Conservation (phyloP, 768 basidiomycete genomes). For the Boletus rex-veris region DNA sequence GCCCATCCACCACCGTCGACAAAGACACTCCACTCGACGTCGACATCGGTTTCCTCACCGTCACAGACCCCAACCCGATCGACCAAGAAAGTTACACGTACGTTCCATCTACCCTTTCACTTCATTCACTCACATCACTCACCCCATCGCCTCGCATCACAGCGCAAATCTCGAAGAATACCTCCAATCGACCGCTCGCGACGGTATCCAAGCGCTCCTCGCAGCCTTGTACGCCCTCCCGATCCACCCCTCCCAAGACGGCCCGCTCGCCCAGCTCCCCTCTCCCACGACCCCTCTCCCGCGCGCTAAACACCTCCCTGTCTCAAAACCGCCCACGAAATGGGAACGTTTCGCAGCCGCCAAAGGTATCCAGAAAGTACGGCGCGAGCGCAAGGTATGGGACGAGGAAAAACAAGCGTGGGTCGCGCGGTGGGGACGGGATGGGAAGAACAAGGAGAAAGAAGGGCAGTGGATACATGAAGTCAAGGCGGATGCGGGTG, state of each 20-base stretch:
- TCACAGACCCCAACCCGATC: slow-evolving; percentile 84
- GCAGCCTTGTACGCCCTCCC: slow-evolving; percentile 81
- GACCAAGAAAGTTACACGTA: slow-evolving; percentile 84
- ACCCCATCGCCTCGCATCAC: too few relatives aligned
- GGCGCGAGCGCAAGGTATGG: slow-evolving; percentile 79
- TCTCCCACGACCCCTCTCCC: slow-evolving; percentile 74
- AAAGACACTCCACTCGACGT: slow-evolving; percentile 77
- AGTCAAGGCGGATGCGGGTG: slow-evolving; percentile 83
- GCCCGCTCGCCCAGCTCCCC: slow-evolving; percentile 81
- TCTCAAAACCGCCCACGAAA: slow-evolving; percentile 89
- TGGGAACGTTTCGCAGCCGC: slow-evolving; percentile 95
- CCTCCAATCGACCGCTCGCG: slow-evolving; percentile 72
- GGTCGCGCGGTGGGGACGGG: slow-evolving; percentile 86
- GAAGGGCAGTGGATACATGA: slow-evolving; percentile 92
- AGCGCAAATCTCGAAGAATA: slow-evolving; percentile 80
- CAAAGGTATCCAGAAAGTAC: slow-evolving; percentile 86
- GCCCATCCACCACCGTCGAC: slow-evolving; percentile 66
- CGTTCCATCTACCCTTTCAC: neutral
- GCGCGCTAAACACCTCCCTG: slow-evolving; percentile 88
- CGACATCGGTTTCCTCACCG: slow-evolving; percentile 80
- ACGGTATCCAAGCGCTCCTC: slow-evolving; percentile 80
- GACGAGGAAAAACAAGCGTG: slow-evolving; percentile 94
- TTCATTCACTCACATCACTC: neutral
- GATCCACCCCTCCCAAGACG: slow-evolving; percentile 67
- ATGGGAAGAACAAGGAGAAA: slow-evolving; percentile 82